These are phyloP conservation scores for Naganishia albida DNA, from an alignment of 1,284 basidiomycete species.

Conservation along the genomic window DNA sequence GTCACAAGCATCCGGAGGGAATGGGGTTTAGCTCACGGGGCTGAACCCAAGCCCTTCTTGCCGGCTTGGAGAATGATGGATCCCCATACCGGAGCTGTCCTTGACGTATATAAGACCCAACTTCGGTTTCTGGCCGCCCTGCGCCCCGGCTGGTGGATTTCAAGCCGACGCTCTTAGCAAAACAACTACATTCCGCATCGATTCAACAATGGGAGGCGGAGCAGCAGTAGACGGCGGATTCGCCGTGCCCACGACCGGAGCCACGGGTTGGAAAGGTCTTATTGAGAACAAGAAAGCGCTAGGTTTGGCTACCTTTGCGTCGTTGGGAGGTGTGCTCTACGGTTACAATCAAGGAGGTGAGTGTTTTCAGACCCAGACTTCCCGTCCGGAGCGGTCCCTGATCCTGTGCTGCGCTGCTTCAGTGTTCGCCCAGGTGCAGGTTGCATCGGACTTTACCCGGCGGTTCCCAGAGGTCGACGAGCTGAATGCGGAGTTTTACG, in stretches of 20 bases:
- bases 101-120: not conserved
- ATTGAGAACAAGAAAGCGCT: slow-evolving; percentile 44
- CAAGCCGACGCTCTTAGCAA: not conserved
- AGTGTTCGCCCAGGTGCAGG: slow-evolving; percentile 43
- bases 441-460: slow-evolving; percentile 46
- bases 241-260: slow-evolving; percentile 38
- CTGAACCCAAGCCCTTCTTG: not conserved
- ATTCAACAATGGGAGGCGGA: slow-evolving; percentile 39
- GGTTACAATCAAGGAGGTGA: slow-evolving; percentile 45
- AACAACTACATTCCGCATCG: not conserved
- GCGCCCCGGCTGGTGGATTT: not conserved
- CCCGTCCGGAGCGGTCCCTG: not conserved
- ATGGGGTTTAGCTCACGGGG: not conserved
- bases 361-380: not conserved
- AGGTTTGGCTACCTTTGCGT: slow-evolving; percentile 44
- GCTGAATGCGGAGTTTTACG: slow-evolving; percentile 14
- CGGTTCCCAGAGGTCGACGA: slow-evolving; percentile 35
- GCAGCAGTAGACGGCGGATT: slow-evolving; percentile 42
- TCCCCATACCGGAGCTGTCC: not conserved
- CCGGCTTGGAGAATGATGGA: not conserved
- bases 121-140: not conserved
- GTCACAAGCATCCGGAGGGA: not conserved
- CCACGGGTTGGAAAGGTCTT: slow-evolving; percentile 44
- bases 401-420: not conserved
- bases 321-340: slow-evolving; percentile 51